Conservation (phyloP, 169 alveolate species). For the Cryptosporidium sp. region DNA sequence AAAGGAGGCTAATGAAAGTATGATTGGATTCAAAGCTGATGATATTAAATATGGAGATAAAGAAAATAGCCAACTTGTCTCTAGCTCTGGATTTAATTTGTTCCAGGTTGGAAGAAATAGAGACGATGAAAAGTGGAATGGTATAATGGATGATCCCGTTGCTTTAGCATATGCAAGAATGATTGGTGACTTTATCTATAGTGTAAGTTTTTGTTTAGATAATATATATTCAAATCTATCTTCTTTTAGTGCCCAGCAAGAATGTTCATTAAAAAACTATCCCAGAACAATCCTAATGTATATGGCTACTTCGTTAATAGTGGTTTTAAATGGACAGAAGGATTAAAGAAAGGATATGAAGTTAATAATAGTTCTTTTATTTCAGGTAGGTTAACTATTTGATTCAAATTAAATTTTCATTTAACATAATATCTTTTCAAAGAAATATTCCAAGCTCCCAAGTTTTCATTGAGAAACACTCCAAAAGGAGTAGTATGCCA, state of each 20-base stretch:
- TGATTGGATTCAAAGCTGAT: background rate
- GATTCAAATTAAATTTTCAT: background rate
- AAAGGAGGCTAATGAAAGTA: background rate
- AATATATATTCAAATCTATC: background rate
- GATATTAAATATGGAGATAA: background rate
- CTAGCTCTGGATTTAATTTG: constrained; percentile 64
- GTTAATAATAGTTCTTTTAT: constrained; percentile 41
- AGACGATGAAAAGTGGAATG: constrained; percentile 62
- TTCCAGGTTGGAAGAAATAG: constrained; percentile 52
- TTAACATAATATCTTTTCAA: background rate
- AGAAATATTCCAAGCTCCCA: constrained; percentile 58
- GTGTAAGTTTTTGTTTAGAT: constrained; percentile 33
- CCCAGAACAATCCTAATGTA: constrained; percentile 50
- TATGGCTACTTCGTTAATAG: constrained; percentile 46
- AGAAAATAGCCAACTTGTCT: constrained; percentile 15
- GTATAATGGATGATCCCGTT: constrained; percentile 47
- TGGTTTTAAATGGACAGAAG: constrained; percentile 66
- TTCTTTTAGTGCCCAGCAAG: constrained; percentile 63
- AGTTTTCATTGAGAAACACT: constrained; percentile 56
- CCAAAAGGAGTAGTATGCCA: constrained; percentile 62
- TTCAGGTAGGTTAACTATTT: constrained; percentile 25
- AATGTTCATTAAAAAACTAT: constrained; percentile 34
- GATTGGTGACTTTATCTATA: constrained; percentile 60
- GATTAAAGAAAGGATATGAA: constrained; percentile 40
- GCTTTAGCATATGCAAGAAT: constrained; percentile 67